Base-by-base conservation (phyloP, 1,284 basidiomycete genomes). In the Ceratobasidium sp. region DNA sequence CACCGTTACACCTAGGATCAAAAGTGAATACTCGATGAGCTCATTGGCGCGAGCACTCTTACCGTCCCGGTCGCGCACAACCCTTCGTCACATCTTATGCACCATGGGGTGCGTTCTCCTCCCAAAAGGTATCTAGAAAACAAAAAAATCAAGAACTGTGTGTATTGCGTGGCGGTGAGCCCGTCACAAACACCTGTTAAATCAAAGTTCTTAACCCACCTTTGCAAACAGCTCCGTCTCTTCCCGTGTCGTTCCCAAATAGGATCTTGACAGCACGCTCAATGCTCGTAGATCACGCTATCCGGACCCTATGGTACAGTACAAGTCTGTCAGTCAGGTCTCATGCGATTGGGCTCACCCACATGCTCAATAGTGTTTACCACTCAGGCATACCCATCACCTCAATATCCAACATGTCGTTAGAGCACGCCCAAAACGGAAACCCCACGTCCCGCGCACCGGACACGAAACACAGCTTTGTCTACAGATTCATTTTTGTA, bases 401-500 rank as follows among this genome's bases (percentile, higher is more conserved):
- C 85, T 97, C 95, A 81, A 99, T 96, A 78, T 97, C 94, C 82
- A 98, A 85, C 15, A 87, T 86, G 65, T 93, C 91, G 84, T 93
- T 94, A 67, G 90, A 89, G 84, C 93, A 93, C 79, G 88, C 89
- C 65, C 98, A 86, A 84, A 98, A 99, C 0, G 95, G 95, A 83
- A 98, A 98, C 0, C 97, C 97, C 15, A 92, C 92, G 83, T 98
- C 97, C 56, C 97, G 89, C 10, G 97, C 96, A 12, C 94, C 96
- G 52, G 90, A 92, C 3, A 99, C 97, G 33, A 28, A 99, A 89
- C 3, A 97, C 97, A 12, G 96, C 95, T 84, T 99, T 97, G 83
- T 99, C 97, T 0, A 96, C 96, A 2, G 93, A 95, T 85, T 99
- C 96, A 7, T 97, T 96, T 86, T 99, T 99, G 88, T 98, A 99